Evolutionary conservation across 176 grass and related monocot species (phyloP), one percentile per base, ranked within the genome.

Genomic region (Tillandsia leiboldiana): DNA sequence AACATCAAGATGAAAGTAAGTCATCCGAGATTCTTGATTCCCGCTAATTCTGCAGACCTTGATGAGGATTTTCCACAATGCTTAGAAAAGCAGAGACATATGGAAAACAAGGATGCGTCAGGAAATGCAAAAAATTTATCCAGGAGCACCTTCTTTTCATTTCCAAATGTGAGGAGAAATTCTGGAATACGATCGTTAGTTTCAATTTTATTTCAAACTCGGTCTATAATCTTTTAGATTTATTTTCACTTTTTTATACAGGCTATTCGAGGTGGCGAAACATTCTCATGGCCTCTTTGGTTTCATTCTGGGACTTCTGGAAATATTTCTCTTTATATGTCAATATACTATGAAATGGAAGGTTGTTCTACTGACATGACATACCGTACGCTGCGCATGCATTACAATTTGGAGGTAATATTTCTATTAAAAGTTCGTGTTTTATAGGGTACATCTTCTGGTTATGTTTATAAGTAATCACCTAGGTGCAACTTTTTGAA

Each of bases 231-330:
- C 33, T 42, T 66, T 63, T 57, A 63, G 18, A 65, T 77, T 56
- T 75, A 76, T 66, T 26, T 80, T 49, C 68, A 79, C 8, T 24
- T 82, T 51, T 72, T 49, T 72, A 75, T 12, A 54, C 72, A 99
- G 94, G 84, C 72, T 76, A 82, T 96, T 70, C 83, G 89, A 99
- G 89, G 82, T 2, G 79, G 82, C 29, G 51, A 64, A 13, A 64
- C 79, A 50, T 89, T 93, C 51, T 81, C 86, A 72, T 99, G 94
- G 89, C 94, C 94, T 83, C 84, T 99, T 83, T 99, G 94, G 94
- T 90, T 99, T 85, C 94, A 99, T 83, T 82, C 89, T 82, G 87
- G 84, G 73, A 77, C 77, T 81, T 54, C 79, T 24, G 89, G 94
- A 71, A 88, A 72, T 3, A 49, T 90, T 72, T 90, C 89, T 52